phyloP scores from a whole-genome alignment of 1,284 basidiomycete species.

The Rhodotorula sp. region DNA sequence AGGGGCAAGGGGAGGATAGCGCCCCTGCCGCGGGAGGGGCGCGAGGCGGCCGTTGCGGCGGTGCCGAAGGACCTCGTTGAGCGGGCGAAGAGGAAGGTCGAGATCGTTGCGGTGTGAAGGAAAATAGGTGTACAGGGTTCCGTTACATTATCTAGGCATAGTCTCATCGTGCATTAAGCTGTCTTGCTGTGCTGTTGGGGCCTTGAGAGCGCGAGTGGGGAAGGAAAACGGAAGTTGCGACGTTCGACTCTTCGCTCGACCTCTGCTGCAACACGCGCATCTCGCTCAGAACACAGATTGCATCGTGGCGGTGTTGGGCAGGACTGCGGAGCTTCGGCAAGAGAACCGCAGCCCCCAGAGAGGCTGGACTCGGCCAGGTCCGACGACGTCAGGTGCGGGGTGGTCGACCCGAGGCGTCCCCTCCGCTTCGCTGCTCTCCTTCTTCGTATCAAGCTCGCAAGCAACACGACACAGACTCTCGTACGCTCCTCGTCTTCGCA shows the following conservation, averaged over 20 bases:
- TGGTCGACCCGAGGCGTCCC: too few species aligned
- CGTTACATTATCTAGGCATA: neutral
- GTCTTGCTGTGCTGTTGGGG: too few species aligned
- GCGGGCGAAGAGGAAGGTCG: constrained; percentile 18
- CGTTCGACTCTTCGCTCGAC: too few species aligned
- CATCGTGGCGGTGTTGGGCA: too few species aligned
- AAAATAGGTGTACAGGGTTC: neutral
- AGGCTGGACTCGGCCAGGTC: neutral
- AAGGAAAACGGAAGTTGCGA: too few species aligned
- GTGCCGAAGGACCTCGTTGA: constrained; percentile 11
- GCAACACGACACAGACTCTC: neutral
- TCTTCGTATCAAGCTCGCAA: neutral
- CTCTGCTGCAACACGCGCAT: too few species aligned
- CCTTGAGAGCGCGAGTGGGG: too few species aligned
- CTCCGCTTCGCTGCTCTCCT: neutral
- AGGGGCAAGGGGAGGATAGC: constrained; percentile 1
- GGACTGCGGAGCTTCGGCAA: too few species aligned
- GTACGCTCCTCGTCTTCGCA: too few species aligned
- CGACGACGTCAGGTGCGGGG: neutral
- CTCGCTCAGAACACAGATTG: too few species aligned
- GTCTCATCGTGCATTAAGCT: neutral
- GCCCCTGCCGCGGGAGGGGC: neutral
- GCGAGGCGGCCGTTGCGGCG: neutral
- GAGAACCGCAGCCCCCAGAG: too few species aligned
- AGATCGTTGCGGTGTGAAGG: constrained; percentile 1